Percentiles rank a stretch among this genome's conserved stretches.
These are phyloP conservation scores for Nicotiana paniculata DNA, from an alignment of 257 asterid species.

Conservation along the genomic window DNA sequence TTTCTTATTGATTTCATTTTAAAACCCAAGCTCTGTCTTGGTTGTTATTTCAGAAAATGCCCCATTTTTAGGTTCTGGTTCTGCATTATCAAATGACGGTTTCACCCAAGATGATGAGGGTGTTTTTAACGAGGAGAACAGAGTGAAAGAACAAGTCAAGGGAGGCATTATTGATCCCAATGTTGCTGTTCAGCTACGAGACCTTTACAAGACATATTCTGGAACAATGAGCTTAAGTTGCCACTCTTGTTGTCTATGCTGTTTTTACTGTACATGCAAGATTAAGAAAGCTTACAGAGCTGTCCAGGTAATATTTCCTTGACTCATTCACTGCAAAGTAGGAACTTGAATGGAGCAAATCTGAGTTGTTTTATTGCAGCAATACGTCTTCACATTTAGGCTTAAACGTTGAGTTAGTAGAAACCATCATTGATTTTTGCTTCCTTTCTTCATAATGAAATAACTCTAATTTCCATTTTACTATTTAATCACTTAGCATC, in stretches of 20 bases:
- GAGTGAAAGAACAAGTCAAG: constrained; percentile 19
- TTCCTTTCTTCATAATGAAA: not conserved
- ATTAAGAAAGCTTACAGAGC: constrained; percentile 22
- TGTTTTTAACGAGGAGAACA: constrained; percentile 28
- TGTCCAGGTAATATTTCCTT: constrained; percentile 18
- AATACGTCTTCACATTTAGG: not conserved
- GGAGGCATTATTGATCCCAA: constrained; percentile 21
- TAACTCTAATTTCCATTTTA: not conserved
- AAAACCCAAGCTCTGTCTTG: not conserved
- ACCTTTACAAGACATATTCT: constrained; percentile 26
- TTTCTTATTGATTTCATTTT: not conserved
- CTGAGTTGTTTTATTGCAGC: not conserved
- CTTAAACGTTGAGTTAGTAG: not conserved
- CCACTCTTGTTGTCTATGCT: constrained; percentile 18
- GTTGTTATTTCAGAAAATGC: not conserved
- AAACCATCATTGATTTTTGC: not conserved
- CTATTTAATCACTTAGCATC: not conserved
- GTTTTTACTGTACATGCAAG: constrained; percentile 21
- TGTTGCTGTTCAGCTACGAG: constrained; percentile 31
- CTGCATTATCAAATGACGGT: not conserved
- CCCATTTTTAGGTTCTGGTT: constrained; percentile 3
- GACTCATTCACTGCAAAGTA: not conserved
- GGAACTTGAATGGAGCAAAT: not conserved
- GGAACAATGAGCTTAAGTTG: constrained; percentile 5
- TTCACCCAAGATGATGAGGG: constrained; percentile 18